phyloP scores from a whole-genome alignment of 2,329 filamentous ascomycete species.

The Trichoderma sp. region DNA sequence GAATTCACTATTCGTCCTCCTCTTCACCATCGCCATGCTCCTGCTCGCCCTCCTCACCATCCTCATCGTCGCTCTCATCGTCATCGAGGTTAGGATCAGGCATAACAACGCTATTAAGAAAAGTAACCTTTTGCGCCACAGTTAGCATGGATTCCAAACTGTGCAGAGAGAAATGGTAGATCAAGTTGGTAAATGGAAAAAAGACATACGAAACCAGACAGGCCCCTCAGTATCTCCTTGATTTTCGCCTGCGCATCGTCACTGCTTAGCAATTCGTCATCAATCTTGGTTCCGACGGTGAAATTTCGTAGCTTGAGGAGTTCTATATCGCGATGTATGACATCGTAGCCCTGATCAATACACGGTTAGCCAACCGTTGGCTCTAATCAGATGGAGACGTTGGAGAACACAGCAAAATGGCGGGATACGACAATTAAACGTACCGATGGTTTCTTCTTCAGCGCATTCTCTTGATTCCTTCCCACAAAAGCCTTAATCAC shows the following conservation, averaged over 20 bases:
- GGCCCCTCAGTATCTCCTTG: slow-evolving; percentile 58
- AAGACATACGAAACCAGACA: slow-evolving; percentile 72
- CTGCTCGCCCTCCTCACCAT: slow-evolving; percentile 26
- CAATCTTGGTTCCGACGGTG: slow-evolving; percentile 64
- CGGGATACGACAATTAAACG: slow-evolving; percentile 26
- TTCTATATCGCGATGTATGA: slow-evolving; percentile 73
- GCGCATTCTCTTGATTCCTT: slow-evolving; percentile 67
- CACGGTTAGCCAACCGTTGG: background rate
- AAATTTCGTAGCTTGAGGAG: slow-evolving; percentile 79
- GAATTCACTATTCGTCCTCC: background rate
- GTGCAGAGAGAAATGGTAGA: background rate
- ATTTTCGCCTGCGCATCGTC: slow-evolving; percentile 63
- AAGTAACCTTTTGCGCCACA: slow-evolving; percentile 55
- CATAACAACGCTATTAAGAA: slow-evolving; percentile 71
- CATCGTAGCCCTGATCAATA: slow-evolving; percentile 62
- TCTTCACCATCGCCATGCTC: slow-evolving; percentile 5
- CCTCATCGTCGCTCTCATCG: slow-evolving; percentile 39
- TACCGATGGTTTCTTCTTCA: slow-evolving; percentile 86
- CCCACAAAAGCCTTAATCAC: slow-evolving; percentile 67
- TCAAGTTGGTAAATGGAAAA: background rate
- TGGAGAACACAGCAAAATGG: background rate
- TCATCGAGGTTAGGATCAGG: slow-evolving; percentile 56
- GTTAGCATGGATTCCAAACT: background rate
- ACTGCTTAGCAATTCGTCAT: slow-evolving; percentile 62
- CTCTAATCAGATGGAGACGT: background rate